Evolutionary conservation across 495 filamentous ascomycete genomes (phyloP).

Genomic region (Penicillium alfredii): DNA sequence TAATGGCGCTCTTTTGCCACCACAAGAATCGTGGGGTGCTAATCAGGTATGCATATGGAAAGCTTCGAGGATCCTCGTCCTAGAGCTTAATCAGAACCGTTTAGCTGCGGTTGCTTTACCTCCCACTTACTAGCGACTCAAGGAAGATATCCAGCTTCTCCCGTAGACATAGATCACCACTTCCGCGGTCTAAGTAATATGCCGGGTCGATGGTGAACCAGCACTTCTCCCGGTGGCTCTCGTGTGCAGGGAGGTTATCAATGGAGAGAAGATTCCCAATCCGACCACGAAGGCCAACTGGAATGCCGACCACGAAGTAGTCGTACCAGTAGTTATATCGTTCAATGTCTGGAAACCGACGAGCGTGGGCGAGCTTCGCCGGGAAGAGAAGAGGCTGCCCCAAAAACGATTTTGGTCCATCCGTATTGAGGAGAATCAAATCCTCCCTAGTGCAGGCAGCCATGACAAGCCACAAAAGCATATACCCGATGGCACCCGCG

Average conservation of each 20-base stretch:
- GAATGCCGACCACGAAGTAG: slow-evolving; percentile 17
- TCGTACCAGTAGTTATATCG: slow-evolving; percentile 10
- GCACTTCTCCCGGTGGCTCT: not conserved
- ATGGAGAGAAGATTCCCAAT: slow-evolving; percentile 12
- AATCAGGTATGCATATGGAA: slow-evolving; percentile 60
- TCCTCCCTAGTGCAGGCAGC: not conserved
- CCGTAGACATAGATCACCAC: slow-evolving; percentile 7
- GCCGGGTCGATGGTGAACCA: slow-evolving; percentile 19
- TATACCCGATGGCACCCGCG: too few species aligned
- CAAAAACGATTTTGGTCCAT: slow-evolving; percentile 1
- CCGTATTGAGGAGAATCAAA: not conserved
- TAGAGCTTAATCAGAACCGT: slow-evolving; percentile 5
- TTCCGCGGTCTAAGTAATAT: slow-evolving; percentile 12
- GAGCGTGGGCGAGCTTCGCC: slow-evolving; percentile 6
- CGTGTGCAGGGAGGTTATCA: slow-evolving; percentile 4
- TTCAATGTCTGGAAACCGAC: slow-evolving; percentile 10
- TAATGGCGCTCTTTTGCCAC: slow-evolving; percentile 73
- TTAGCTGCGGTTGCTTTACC: too few species aligned
- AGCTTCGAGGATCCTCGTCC: slow-evolving; percentile 11
- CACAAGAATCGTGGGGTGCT: slow-evolving; percentile 66
- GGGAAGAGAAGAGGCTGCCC: slow-evolving; percentile 16
- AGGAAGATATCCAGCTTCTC: slow-evolving; percentile 16
- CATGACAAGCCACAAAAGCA: too few species aligned
- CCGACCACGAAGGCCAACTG: slow-evolving; percentile 15
- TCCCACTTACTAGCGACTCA: slow-evolving; percentile 8